Base-by-base conservation (phyloP, 352 stramenopile genomes). In the Saprolegnia parasitica region DNA sequence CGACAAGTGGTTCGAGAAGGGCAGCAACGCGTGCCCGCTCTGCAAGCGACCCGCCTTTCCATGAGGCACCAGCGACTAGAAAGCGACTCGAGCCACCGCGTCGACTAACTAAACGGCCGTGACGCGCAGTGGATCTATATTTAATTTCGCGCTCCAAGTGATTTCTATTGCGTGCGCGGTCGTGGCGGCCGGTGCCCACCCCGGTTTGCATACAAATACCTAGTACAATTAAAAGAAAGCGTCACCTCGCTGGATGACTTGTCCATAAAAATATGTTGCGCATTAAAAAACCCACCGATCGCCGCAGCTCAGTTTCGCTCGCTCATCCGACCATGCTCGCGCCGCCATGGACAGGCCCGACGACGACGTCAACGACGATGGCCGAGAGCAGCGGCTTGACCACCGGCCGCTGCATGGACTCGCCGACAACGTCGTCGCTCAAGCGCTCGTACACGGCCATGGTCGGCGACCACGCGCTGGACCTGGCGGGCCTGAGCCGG, bases 1-100 rank as follows among this genome's bases (percentile, higher is more conserved):
- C 56, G 85, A 93, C 40, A 84, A 83, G 50, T 96, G 88, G 88
- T 81, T 96, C 10, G 87, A 93, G 57, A 72, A 75, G 8, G 83
- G 83, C 55, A 93, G 85, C 73, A 81, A 84, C 35, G 70, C 79
- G 11, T 96, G 88, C 58, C 88, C 88, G 40, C 80, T 96, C 6
- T 96, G 88, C 73, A 93, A 95, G 40, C 83, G 89, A 8, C 42
- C 29, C 29, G 29, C 29, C 29, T 35, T 35, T 35, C 29, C 29
- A 2, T 35, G n/a, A n/a, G n/a, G n/a, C n/a, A n/a, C n/a, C 39
- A n/a, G 3, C 42, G 42, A 49, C 42, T 49, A 49, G 42, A 10
- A 35, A 35, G 29, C 29, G 29, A 35, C 29, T 35, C 29, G 29
- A 35, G 2, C 29, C 2, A 35, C 2, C 29, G 29, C 29, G 29